Base-by-base conservation (phyloP, 768 basidiomycete species). In the Boletus sensibilis region DNA sequence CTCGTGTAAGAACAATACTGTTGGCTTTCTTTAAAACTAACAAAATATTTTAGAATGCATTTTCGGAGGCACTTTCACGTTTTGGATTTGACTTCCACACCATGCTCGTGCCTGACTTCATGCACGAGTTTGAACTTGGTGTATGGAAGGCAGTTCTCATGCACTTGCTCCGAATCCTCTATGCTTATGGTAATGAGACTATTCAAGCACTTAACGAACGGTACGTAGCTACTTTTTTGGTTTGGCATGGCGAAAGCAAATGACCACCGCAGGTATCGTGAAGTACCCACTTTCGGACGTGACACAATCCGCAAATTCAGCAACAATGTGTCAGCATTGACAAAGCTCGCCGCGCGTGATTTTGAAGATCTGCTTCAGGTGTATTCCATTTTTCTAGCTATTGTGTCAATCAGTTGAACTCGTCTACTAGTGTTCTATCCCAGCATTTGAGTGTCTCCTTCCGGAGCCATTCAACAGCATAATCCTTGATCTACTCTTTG, bases 331-430 rank as follows among this genome's bases (percentile, higher is more conserved):
- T 72, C 74, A 0, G 69, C 58, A 4, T 54, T 78, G 42, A 70
- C 67, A 29, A 69, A 71, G 42, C 58, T 77, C 1, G 76, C 73
- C 0, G 77, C 73, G 1, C 56, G 63, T 1, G 72, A 78, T 45
- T 78, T 68, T 54, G 72, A 78, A 45, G 75, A 78, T 20, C 58
- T 78, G 0, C 56, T 78, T 0, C 76, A 76, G 61, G 58, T 58
- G 35, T 5, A 12, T 54, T 23, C 37, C 14, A 31, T n/a, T n/a
- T n/a, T n/a, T n/a, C n/a, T n/a, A n/a, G n/a, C n/a, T n/a, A n/a
- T n/a, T n/a, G n/a, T n/a, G n/a, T n/a, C n/a, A n/a, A n/a, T n/a
- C n/a, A n/a, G n/a, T n/a, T n/a, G n/a, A n/a, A 27, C 20, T 12
- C 14, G 23, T 2, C 1, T 20, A 29, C 25, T 37, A 74, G 74